These are phyloP conservation scores for Psilocybe sp. DNA, from an alignment of 768 basidiomycete species.

Conservation along the genomic window DNA sequence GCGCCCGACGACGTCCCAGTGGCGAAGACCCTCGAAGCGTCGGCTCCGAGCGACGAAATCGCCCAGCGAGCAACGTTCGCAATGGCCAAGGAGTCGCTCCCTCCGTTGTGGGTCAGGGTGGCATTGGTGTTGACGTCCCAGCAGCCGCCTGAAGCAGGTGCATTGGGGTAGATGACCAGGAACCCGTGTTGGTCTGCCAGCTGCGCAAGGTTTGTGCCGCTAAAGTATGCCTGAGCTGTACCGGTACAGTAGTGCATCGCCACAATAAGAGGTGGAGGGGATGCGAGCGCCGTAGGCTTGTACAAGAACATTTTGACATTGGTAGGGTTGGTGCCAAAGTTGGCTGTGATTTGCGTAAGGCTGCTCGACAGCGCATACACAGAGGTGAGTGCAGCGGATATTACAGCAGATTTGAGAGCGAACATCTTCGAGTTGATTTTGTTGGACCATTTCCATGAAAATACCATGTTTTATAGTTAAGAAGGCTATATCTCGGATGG, in stretches of 20 bases:
- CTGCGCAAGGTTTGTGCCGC: conserved; percentile 42
- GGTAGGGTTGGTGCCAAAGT: conserved; percentile 52
- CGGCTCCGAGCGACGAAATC: conserved; percentile 42
- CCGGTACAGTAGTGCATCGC: conserved; percentile 54
- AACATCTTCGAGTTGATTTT: conserved; percentile 6
- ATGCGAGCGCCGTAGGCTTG: conserved; percentile 33
- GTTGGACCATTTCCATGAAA: no score
- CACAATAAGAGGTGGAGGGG: conserved; percentile 43
- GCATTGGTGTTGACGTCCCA: conserved; percentile 48
- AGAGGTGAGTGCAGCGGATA: conserved; percentile 1
- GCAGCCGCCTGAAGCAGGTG: conserved; percentile 41
- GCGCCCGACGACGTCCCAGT: conserved; percentile 54
- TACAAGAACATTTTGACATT: conserved; percentile 46
- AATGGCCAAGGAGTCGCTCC: conserved; percentile 53
- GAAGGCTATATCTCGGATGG: no score
- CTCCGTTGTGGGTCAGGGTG: conserved; percentile 53
- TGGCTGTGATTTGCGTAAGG: conserved; percentile 35
- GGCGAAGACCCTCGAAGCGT: conserved; percentile 45
- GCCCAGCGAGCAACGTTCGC: conserved; percentile 44
- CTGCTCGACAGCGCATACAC: conserved; percentile 13
- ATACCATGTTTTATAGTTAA: no score
- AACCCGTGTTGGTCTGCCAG: conserved; percentile 50
- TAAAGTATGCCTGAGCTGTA: conserved; percentile 49
- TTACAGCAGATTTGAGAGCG: conserved; percentile 6
- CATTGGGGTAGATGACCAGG: conserved; percentile 48